Conservation (phyloP, 257 asterid genomes). For the Hygrophila difformis region DNA sequence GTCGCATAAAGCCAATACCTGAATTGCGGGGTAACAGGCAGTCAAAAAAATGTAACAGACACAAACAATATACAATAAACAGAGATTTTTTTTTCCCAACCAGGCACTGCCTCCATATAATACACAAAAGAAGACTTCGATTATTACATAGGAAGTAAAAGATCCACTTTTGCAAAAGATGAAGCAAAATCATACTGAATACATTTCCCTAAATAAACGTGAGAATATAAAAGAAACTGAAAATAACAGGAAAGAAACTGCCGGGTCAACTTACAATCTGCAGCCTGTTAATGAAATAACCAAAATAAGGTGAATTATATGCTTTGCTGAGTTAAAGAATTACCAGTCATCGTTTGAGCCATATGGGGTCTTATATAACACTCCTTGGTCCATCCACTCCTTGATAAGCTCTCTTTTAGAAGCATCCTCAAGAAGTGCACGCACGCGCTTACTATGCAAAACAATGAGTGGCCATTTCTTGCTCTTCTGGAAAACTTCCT, state of each 20-base stretch:
- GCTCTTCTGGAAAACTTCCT: slow-evolving; percentile 47
- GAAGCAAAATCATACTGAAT: not conserved
- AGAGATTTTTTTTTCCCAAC: not conserved
- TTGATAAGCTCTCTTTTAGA: slow-evolving; percentile 57
- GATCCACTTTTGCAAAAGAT: not conserved
- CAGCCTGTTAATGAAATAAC: not conserved
- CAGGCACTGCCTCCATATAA: too few relatives aligned
- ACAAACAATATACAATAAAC: not conserved
- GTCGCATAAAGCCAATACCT: slow-evolving; percentile 99
- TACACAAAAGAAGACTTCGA: not conserved
- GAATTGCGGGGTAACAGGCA: not conserved
- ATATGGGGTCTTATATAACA: slow-evolving; percentile 73
- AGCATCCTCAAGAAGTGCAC: slow-evolving; percentile 61
- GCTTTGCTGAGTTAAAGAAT: not conserved
- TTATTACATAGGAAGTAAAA: not conserved
- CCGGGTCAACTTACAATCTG: not conserved
- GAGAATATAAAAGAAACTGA: not conserved
- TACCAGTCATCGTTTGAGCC: slow-evolving; percentile 98
- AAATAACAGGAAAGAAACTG: not conserved
- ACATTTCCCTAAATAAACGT: not conserved
- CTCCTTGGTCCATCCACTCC: slow-evolving; percentile 60
- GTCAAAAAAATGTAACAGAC: not conserved
- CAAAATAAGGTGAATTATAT: not conserved
- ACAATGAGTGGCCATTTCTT: slow-evolving; percentile 72
- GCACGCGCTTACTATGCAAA: slow-evolving; percentile 71